Conservation (phyloP, 257 asterid species). For the Solanum paucissectum region DNA sequence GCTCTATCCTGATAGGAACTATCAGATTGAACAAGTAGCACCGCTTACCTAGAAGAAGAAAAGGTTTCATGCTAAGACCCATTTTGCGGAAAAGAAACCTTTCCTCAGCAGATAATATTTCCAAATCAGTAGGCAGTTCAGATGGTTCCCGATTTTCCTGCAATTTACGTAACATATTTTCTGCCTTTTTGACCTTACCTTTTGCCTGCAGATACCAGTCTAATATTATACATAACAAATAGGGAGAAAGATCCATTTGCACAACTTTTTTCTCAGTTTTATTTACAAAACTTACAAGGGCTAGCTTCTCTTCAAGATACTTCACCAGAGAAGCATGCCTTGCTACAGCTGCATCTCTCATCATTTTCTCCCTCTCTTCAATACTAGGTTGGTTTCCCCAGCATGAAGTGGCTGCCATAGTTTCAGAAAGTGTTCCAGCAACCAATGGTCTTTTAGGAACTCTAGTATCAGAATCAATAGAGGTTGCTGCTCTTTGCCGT, state of each 20-base stretch:
- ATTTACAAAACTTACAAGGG: conserved; percentile 41
- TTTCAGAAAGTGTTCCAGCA: conserved; percentile 96
- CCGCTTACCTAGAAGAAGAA: conserved; percentile 54
- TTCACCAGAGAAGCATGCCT: conserved; percentile 52
- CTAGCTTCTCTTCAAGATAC: conserved; percentile 57
- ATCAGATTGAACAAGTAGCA: background rate
- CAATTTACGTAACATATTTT: conserved; percentile 49
- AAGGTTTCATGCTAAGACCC: conserved; percentile 91
- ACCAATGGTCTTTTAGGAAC: conserved; percentile 40
- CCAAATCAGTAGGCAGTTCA: conserved; percentile 66
- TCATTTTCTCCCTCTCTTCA: conserved; percentile 61
- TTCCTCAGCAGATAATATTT: conserved; percentile 76
- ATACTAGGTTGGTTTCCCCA: conserved; percentile 52
- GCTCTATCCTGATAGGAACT: background rate
- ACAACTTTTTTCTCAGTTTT: background rate
- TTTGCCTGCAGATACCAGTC: conserved; percentile 46
- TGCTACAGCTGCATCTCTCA: conserved; percentile 53
- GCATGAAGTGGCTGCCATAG: conserved; percentile 71
- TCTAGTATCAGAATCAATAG: conserved; percentile 22
- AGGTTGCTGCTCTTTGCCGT: conserved; percentile 43
- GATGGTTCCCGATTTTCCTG: conserved; percentile 52
- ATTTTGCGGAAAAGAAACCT: conserved; percentile 70
- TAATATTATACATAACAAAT: background rate
- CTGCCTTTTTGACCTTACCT: conserved; percentile 56
- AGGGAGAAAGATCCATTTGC: background rate